Base-by-base conservation (phyloP, 345 rosid genomes). In the Salix viminalis region DNA sequence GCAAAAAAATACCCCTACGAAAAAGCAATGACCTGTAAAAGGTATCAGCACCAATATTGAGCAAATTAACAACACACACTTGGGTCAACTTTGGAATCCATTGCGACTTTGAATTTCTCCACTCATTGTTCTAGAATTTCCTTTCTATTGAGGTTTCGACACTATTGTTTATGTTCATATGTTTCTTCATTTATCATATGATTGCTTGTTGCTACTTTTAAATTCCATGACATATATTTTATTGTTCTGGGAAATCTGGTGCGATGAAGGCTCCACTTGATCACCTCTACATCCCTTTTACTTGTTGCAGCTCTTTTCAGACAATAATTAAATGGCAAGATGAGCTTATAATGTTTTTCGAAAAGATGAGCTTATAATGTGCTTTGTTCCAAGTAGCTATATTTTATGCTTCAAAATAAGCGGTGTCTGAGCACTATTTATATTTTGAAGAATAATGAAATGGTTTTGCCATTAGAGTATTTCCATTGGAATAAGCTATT, bases 21-120 rank as follows among this genome's bases (percentile, higher is more conserved):
- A 72, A 72, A 46, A 21, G 18, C 26, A 18, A 48, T 79, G 77
- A 24, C 79, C 68, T 30, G 54, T 34, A n/a, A 73, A 83, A 61
- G 28, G 76, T 64, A 44, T 70, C 41, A 48, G 5, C 54, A 39
- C 67, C 52, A 85, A 77, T 48, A 73, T 58, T 24, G 34, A 65
- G 65, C 52, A 15, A 65, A 70, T 62, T 32, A 34, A 21, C 61
- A 56, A n/a, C 3, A 54, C 21, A n/a, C 24, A 21, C 24, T 18
- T 2, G 41, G 74, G 91, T 86, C 91, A 88, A 84, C 87, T 83
- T 79, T 83, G 82, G 83, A 77, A 78, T 83, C 81, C 75, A 84
- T 81, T 18, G 28, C 74, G 54, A 66, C 83, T 81, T 83, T 78
- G 82, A 79, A 76, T 65, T 83, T 81, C 65, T 39, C 75, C 72